A percentile compares a stretch with the other conserved stretches of the same genome.
phyloP scores from a whole-genome alignment of 2,329 filamentous ascomycete species.

The Fusarium udum region DNA sequence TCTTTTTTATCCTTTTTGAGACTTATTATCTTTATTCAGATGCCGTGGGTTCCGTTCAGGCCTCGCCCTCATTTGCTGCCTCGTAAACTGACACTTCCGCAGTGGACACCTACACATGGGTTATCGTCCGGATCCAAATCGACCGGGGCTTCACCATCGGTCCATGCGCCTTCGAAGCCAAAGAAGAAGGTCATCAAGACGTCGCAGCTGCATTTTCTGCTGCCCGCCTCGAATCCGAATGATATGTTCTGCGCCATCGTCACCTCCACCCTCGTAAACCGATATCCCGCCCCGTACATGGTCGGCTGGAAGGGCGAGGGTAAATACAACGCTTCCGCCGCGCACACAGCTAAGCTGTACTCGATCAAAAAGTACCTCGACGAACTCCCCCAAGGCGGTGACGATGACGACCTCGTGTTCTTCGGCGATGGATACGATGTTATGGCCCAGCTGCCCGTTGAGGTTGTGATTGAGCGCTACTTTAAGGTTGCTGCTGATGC shows the following conservation, averaged over 20 bases:
- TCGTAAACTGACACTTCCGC: conserved; percentile 2
- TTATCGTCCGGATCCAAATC: conserved; percentile 5
- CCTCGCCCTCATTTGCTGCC: neutral
- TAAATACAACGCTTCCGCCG: conserved; percentile 24
- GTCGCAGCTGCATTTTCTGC: conserved; percentile 50
- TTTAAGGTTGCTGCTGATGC: conserved; percentile 62
- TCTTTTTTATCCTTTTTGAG: conserved; percentile 23
- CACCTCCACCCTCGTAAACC: conserved; percentile 50
- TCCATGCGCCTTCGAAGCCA: conserved; percentile 3
- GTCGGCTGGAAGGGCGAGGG: conserved; percentile 52
- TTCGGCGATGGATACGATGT: conserved; percentile 71
- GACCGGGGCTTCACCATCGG: conserved; percentile 14
- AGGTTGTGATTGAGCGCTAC: conserved; percentile 71
- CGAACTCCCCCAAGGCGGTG: conserved; percentile 45
- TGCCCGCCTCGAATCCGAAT: conserved; percentile 51
- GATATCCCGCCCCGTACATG: conserved; percentile 51
- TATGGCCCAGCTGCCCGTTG: conserved; percentile 72
- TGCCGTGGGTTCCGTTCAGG: conserved; percentile 12
- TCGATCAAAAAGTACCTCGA: conserved; percentile 52
- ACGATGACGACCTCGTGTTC: conserved; percentile 68
- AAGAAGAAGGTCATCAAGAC: conserved; percentile 23
- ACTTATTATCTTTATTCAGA: conserved; percentile 18
- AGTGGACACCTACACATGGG: conserved; percentile 25
- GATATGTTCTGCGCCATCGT: conserved; percentile 52
- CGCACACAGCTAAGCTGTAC: conserved; percentile 34